Evolutionary conservation across 345 rosid genomes (phyloP).

Genomic region (Gossypium anomalum): DNA sequence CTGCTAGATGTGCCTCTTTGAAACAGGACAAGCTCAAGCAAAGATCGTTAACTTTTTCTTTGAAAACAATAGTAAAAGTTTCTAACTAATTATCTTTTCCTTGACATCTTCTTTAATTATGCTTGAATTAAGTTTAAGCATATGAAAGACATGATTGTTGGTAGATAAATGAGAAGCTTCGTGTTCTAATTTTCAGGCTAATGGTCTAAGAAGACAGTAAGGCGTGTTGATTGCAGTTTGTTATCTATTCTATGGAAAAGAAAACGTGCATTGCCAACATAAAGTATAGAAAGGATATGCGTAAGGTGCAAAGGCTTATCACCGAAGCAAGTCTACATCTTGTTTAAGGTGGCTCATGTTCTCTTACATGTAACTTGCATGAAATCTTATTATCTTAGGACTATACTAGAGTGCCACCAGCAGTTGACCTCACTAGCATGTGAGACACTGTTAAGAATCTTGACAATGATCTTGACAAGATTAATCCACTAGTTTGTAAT

Average conservation of each 20-base stretch:
- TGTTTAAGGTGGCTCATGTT: not conserved
- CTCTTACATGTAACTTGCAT: not conserved
- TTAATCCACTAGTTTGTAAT: constrained; percentile 69
- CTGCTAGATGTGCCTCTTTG: too few species aligned
- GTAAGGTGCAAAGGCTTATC: constrained; percentile 19
- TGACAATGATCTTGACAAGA: constrained; percentile 66
- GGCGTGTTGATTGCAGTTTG: too few species aligned
- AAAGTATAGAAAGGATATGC: not conserved
- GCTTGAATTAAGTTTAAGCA: not conserved
- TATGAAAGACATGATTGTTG: not conserved
- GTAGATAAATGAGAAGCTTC: too few species aligned
- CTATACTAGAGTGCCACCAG: constrained; percentile 81
- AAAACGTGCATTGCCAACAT: too few species aligned
- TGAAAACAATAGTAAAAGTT: not conserved
- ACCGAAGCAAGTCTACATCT: too few species aligned
- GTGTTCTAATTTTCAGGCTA: too few species aligned
- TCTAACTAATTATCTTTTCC: not conserved
- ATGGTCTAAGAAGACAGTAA: too few species aligned
- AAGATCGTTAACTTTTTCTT: not conserved
- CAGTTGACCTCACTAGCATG: constrained; percentile 84
- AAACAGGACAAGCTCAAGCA: too few species aligned
- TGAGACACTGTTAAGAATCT: constrained; percentile 75
- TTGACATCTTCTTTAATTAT: too few species aligned
- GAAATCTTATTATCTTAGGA: constrained; percentile 33
- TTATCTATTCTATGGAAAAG: too few species aligned